Evolutionary conservation across 139 green algal species (phyloP).

Genomic region (Picochlorum sp.): DNA sequence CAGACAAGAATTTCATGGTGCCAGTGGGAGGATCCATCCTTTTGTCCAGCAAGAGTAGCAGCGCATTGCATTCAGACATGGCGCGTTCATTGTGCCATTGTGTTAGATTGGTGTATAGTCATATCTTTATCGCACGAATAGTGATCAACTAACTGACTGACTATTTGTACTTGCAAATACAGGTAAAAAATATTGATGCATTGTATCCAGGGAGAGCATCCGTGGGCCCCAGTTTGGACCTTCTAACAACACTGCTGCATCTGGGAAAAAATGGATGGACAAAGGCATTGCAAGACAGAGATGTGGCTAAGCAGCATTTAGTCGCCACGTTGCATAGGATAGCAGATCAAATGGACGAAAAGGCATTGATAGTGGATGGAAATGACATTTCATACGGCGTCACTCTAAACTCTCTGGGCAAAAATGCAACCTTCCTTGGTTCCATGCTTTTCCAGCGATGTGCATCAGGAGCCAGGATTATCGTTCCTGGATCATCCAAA

Average conservation of each 20-base stretch:
- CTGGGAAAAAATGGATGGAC: constrained; percentile 52
- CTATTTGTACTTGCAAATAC: no score
- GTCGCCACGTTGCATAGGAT: constrained; percentile 15
- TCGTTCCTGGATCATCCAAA: constrained; percentile 41
- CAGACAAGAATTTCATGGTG: constrained; percentile 98
- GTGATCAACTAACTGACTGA: no score
- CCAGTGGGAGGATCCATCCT: constrained; percentile 76
- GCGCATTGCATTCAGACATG: no score
- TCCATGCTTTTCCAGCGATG: constrained; percentile 69
- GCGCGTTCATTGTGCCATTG: background rate
- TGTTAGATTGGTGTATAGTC: background rate
- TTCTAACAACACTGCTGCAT: constrained; percentile 90
- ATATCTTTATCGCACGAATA: constrained; percentile 32
- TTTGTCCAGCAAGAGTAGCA: constrained; percentile 10
- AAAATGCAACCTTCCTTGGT: constrained; percentile 42
- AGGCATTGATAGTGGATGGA: constrained; percentile 61
- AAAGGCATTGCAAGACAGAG: constrained; percentile 49
- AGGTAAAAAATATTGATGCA: no score
- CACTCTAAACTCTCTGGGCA: constrained; percentile 31
- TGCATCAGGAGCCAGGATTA: constrained; percentile 75
- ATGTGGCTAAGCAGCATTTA: constrained; percentile 39
- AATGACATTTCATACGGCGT: constrained; percentile 89
- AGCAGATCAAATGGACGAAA: constrained; percentile 43
- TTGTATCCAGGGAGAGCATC: constrained; percentile 75
- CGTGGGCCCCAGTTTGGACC: constrained; percentile 62